These are phyloP conservation scores for Phyllosticta citriasiana DNA, from an alignment of 2,329 filamentous ascomycete genomes.

Conservation along the genomic window DNA sequence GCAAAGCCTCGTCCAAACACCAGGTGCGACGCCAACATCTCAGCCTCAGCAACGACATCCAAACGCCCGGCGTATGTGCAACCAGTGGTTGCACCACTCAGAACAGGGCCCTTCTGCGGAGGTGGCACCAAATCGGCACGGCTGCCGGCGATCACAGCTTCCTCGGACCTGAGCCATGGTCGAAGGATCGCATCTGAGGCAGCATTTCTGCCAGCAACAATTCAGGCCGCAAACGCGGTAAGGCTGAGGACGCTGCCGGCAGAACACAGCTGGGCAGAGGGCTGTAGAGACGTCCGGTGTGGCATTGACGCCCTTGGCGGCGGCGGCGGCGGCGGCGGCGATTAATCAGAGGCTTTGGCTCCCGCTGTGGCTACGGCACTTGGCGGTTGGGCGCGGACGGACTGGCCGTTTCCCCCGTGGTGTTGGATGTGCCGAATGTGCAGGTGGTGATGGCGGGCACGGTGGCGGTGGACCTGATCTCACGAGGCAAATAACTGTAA, in stretches of 20 bases:
- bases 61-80: not conserved
- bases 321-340: not conserved
- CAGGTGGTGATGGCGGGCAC: not conserved
- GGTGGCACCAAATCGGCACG: not conserved
- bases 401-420: not conserved
- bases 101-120: not conserved
- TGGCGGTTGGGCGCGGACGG: not conserved
- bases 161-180: not conserved
- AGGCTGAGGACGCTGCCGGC: not conserved
- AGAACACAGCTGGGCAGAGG: not conserved
- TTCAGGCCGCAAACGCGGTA: not conserved
- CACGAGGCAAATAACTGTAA: slow-evolving; percentile 4
- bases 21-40: not conserved
- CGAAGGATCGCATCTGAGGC: not conserved
- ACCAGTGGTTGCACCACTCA: not conserved
- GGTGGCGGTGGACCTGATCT: slow-evolving; percentile 2
- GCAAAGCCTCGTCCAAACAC: not conserved
- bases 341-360: not conserved
- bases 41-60: not conserved
- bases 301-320: not conserved
- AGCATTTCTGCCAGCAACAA: not conserved
- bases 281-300: not conserved
- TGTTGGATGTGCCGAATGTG: not conserved
- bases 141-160: not conserved
- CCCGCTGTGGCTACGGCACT: not conserved